Evolutionary conservation across 805 yeast genomes (phyloP).

Genomic region (Suhomyces sp.): DNA sequence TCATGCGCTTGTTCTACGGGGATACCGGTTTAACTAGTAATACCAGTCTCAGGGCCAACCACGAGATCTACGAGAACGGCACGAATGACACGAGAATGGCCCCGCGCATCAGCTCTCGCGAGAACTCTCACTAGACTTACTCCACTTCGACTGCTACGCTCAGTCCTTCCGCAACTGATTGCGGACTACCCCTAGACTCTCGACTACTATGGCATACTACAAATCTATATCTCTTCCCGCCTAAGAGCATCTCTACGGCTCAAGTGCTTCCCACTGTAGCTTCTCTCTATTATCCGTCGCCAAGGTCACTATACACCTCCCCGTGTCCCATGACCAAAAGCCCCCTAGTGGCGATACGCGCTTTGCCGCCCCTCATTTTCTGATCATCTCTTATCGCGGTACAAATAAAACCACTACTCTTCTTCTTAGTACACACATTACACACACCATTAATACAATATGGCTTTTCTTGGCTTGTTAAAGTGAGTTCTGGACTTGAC

Average conservation of each 20-base stretch:
- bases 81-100: not conserved
- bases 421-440: not conserved
- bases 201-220: no score
- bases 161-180: no score
- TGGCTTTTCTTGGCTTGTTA: not conserved
- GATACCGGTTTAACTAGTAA: not conserved
- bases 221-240: no score
- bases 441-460: not conserved
- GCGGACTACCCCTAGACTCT: not conserved
- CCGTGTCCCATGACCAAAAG: slow-evolving; percentile 1
- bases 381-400: slow-evolving; percentile 7
- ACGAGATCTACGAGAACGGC: not conserved
- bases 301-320: not conserved
- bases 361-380: not conserved
- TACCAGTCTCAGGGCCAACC: not conserved
- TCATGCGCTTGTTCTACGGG: not conserved
- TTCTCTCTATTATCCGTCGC: not conserved
- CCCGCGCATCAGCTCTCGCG: not conserved
- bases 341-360: not conserved
- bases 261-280: not conserved
- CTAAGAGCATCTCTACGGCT: not conserved
- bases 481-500: not conserved
- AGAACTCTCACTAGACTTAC: not conserved
- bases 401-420: not conserved
- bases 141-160: no score